phyloP scores from a whole-genome alignment of 2,329 filamentous ascomycete species.

The Sclerotinia trifoliorum region DNA sequence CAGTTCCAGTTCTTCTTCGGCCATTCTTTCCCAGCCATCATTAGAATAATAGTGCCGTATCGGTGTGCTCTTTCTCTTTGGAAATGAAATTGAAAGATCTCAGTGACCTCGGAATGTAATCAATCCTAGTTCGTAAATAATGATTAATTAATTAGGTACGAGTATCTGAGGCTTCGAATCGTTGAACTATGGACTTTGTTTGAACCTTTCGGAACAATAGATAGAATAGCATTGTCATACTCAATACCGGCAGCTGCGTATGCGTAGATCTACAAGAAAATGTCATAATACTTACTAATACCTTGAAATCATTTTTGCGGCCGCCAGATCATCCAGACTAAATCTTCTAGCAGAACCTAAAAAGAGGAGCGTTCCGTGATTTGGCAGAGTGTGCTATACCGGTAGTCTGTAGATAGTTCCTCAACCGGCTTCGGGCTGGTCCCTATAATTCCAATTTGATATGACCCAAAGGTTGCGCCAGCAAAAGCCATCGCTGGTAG shows the following conservation, averaged over 20 bases:
- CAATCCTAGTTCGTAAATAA: neutral
- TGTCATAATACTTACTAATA: neutral
- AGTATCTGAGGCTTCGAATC: neutral
- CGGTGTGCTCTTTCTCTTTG: neutral
- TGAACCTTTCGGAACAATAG: neutral
- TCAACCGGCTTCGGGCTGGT: neutral
- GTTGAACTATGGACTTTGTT: neutral
- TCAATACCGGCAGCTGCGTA: neutral
- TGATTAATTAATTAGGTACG: neutral
- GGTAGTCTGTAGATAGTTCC: neutral
- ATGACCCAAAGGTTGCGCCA: neutral
- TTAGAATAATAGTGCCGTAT: conserved; percentile 18
- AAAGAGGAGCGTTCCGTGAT: neutral
- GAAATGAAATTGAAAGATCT: neutral
- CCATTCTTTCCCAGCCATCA: conserved; percentile 1
- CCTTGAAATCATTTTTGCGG: neutral
- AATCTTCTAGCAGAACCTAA: neutral
- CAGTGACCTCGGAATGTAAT: neutral
- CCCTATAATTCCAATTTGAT: neutral
- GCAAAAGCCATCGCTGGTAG: conserved; percentile 7
- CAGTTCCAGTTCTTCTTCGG: conserved; percentile 16
- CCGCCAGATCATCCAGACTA: neutral
- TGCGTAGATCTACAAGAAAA: conserved; percentile 1
- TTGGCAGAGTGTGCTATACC: neutral
- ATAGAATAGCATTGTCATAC: neutral